Conservation (phyloP, 805 yeast genomes). For the Spathaspora gorwiae region DNA sequence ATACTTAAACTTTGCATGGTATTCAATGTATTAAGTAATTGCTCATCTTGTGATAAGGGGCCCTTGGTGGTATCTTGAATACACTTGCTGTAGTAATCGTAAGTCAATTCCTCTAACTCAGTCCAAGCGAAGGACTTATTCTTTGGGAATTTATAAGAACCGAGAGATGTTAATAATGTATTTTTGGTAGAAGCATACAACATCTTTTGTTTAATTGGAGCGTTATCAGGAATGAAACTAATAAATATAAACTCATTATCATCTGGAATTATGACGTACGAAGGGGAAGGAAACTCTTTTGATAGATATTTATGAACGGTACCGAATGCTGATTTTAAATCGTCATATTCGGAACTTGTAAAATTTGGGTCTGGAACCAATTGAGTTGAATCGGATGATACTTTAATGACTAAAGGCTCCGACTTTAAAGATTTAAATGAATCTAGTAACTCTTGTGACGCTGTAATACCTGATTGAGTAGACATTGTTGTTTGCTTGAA, state of each 20-base stretch:
- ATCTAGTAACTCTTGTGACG: conserved; percentile 26
- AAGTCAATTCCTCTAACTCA: conserved; percentile 49
- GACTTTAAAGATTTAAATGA: conserved; percentile 19
- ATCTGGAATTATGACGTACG: conserved; percentile 25
- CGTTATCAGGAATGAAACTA: conserved; percentile 81
- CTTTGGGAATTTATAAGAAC: conserved; percentile 51
- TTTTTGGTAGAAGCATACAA: conserved; percentile 87
- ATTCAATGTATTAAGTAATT: conserved; percentile 42
- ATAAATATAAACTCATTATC: conserved; percentile 46
- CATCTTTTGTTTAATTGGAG: conserved; percentile 84
- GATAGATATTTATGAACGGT: conserved; percentile 18
- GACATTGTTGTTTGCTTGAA: conserved; percentile 22
- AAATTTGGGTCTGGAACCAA: conserved; percentile 26
- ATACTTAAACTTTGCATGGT: conserved; percentile 21
- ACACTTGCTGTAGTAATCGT: conserved; percentile 38
- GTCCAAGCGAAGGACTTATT: conserved; percentile 45
- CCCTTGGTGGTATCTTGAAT: conserved; percentile 22
- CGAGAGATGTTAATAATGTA: conserved; percentile 70
- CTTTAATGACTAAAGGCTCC: conserved; percentile 25
- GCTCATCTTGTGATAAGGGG: conserved; percentile 59
- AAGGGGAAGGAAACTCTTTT: conserved; percentile 30
- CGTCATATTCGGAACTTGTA: conserved; percentile 3
- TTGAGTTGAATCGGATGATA: conserved; percentile 29
- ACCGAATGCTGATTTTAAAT: conserved; percentile 14
- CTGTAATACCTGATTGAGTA: conserved; percentile 41